Base-by-base conservation (phyloP, 2,329 filamentous ascomycete species). In the Microthyrium microscopicum region DNA sequence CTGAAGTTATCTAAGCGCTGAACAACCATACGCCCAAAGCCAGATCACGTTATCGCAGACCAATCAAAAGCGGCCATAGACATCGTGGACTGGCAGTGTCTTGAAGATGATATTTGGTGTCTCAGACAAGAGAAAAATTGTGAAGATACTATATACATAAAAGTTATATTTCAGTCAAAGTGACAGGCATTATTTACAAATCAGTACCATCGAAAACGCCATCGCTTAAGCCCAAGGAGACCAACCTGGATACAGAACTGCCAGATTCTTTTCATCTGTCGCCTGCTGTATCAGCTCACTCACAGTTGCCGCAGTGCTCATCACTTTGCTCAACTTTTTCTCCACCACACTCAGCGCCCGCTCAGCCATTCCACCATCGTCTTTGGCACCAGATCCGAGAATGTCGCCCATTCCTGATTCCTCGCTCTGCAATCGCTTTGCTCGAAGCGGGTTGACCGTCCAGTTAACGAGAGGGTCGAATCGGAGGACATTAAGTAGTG, bases 271-370 rank as follows among this genome's bases (percentile, higher is more conserved):
- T 59, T 93, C 85, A 54, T 98, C 89, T 2, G 79, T 87, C 5
- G 89, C 87, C 57, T 92, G 80, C 51, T 94, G 89, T 42, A 98
- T 98, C 41, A 98, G 58, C 50, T 98, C 89, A 48, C 94, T 95
- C 34, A 98, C 89, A 11, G 84, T 94, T 3, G 89, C 91, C 35
- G 79, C 81, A 13, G 93, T 87, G 52, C 87, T 98, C 50, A 98
- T 56, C 3, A 81, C 85, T 64, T 93, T 93, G 41, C 78, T 81
- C 44, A 99, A 56, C 60, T 99, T 99, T 69, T 94, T 95, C 50
- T 81, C 74, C 36, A 99, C 89, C 16, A 95, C 79, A 37, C 84
- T 82, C 36, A 99, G 62, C 2, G 91, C 89, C 37, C 91, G 67
- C 41, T 93, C 85, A 2, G 89, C 91, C 56, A 98, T 91, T 55